A percentile compares a stretch with the other conserved stretches of the same genome.
These are phyloP conservation scores for Nevesoporus exiguus DNA, from an alignment of 768 basidiomycete genomes.

Conservation along the genomic window DNA sequence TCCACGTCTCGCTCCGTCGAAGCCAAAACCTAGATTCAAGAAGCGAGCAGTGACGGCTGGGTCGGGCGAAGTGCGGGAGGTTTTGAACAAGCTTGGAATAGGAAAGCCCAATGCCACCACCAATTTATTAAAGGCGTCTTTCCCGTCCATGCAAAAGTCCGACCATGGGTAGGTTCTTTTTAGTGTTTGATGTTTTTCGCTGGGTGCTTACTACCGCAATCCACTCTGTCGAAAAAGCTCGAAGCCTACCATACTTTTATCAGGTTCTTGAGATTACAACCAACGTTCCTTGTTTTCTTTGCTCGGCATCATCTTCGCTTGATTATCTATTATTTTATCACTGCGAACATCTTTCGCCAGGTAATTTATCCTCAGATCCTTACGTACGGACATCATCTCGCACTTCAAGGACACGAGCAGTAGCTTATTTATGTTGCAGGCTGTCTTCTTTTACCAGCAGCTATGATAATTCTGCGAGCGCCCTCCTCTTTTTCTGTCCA, in stretches of 20 bases:
- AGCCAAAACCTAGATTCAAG: slow-evolving; percentile 55
- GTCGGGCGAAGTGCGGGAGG: slow-evolving; percentile 73
- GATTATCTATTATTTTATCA: slow-evolving; percentile 12
- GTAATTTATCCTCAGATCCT: slow-evolving; percentile 22
- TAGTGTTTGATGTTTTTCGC: not conserved
- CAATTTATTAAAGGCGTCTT: slow-evolving; percentile 67
- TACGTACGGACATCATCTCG: slow-evolving; percentile 16
- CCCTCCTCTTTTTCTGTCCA: slow-evolving; percentile 88
- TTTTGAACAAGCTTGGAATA: slow-evolving; percentile 79
- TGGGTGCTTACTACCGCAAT: slow-evolving; percentile 5
- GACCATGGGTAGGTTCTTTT: slow-evolving; percentile 38
- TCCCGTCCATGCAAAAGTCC: slow-evolving; percentile 50
- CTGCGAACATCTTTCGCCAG: slow-evolving; percentile 8
- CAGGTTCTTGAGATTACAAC: slow-evolving; percentile 15
- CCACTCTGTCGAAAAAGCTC: slow-evolving; percentile 11
- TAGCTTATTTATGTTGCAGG: slow-evolving; percentile 19
- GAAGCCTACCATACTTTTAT: slow-evolving; percentile 9
- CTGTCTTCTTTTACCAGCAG: slow-evolving; percentile 33
- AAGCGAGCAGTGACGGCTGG: slow-evolving; percentile 48
- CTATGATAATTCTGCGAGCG: slow-evolving; percentile 56
- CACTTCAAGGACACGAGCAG: slow-evolving; percentile 7
- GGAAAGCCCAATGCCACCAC: slow-evolving; percentile 62
- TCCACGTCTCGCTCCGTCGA: slow-evolving; percentile 43
- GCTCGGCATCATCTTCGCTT: slow-evolving; percentile 1
- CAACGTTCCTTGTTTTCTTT: slow-evolving; percentile 8